These are phyloP conservation scores for Colletotrichum karsti DNA, from an alignment of 2,329 filamentous ascomycete genomes.

Conservation along the genomic window DNA sequence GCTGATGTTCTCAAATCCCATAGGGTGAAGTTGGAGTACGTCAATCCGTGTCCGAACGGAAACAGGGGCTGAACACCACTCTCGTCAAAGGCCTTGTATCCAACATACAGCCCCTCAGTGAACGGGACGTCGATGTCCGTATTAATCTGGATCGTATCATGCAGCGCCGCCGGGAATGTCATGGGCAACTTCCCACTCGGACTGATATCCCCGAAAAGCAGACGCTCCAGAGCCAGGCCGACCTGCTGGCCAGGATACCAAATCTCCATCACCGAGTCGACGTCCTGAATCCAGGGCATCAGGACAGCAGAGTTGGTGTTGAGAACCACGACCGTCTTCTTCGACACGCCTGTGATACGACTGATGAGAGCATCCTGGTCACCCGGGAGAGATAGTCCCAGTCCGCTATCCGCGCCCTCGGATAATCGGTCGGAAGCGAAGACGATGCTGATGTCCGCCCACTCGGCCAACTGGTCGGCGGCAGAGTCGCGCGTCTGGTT, in stretches of 20 bases:
- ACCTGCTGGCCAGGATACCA: slow-evolving; percentile 25
- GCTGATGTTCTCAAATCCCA: background rate
- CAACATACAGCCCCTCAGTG: slow-evolving; percentile 9
- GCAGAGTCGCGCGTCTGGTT: background rate
- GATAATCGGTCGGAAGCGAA: background rate
- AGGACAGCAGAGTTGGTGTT: background rate
- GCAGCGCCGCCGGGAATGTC: slow-evolving; percentile 8
- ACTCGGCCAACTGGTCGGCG: background rate
- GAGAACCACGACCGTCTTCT: background rate
- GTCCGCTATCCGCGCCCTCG: background rate
- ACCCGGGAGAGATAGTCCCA: background rate
- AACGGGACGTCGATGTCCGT: slow-evolving; percentile 8
- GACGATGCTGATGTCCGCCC: slow-evolving; percentile 5
- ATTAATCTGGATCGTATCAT: slow-evolving; percentile 15
- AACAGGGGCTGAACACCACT: background rate
- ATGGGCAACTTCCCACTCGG: slow-evolving; percentile 24
- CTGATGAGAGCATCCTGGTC: slow-evolving; percentile 1
- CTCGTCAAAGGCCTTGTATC: slow-evolving; percentile 8
- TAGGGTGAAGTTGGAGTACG: background rate
- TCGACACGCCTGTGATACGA: background rate
- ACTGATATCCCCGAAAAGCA: slow-evolving; percentile 18
- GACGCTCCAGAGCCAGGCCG: slow-evolving; percentile 5
- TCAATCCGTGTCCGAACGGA: slow-evolving; percentile 4
- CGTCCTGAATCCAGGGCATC: slow-evolving; percentile 9
- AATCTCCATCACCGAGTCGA: slow-evolving; percentile 2